These are phyloP conservation scores for Phoma sp. DNA, from an alignment of 2,329 filamentous ascomycete genomes.

Conservation along the genomic window DNA sequence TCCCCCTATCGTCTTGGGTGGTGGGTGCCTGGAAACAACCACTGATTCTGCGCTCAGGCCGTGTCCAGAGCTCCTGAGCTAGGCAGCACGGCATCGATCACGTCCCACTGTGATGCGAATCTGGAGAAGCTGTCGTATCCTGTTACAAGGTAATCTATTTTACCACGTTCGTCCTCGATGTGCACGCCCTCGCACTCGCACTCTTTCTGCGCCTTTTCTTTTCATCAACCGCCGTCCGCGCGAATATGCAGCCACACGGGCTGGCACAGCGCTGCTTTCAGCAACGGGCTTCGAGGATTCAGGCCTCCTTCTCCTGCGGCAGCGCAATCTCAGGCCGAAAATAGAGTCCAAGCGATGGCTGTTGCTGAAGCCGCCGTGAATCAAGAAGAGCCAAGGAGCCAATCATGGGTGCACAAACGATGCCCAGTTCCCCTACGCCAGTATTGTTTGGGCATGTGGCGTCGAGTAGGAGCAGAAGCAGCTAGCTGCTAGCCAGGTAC, in stretches of 20 bases:
- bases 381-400: not conserved
- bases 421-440: not conserved
- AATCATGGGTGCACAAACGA: not conserved
- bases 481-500: not conserved
- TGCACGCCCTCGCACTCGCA: not conserved
- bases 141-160: constrained; percentile 6
- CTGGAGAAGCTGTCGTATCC: constrained; percentile 18
- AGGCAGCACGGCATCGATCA: constrained; percentile 15
- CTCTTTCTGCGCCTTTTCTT: not conserved
- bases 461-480: not conserved
- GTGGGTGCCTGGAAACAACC: constrained; percentile 7
- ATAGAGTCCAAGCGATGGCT: not conserved
- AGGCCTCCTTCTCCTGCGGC: constrained; percentile 7
- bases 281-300: constrained; percentile 1
- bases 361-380: not conserved
- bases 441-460: not conserved
- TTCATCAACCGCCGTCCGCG: not conserved
- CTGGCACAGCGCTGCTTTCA: constrained; percentile 5
- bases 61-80: constrained; percentile 5
- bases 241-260: not conserved
- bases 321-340: constrained; percentile 6
- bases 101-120: constrained; percentile 15
- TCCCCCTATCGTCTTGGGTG: constrained; percentile 5
- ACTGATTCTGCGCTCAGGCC: constrained; percentile 6
- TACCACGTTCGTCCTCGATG: constrained; percentile 4